Base-by-base conservation (phyloP, 495 filamentous ascomycete genomes). In the Neurospora pannonica region DNA sequence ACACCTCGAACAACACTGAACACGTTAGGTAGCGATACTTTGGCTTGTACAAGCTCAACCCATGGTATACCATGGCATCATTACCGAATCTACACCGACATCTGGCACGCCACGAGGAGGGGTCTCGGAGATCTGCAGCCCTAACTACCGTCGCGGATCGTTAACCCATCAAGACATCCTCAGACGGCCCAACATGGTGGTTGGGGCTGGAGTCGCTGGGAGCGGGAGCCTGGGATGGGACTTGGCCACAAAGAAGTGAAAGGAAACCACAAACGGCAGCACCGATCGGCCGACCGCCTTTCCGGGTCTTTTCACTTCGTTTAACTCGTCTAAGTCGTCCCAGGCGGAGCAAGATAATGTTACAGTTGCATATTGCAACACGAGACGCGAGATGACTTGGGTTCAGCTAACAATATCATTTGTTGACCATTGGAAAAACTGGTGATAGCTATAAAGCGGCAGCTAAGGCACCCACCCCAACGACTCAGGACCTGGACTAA, bases 81-180 rank as follows among this genome's bases (percentile, higher is more conserved):
- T 34, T 67, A 34, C 28, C 54, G 54, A 72, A 75, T 34, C 21
- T 72, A 73, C 74, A 74, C 74, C 72, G 74, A 71, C 71, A 71
- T 72, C 76, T 76, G 75, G 62, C 75, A 60, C 74, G 38, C 40
- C 72, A 76, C 70, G 43, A 54, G 42, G 67, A 71, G 71, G 54
- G 54, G 54, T 67, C 28, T 67, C 54, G 60, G 31, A 60, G 72
- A 76, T 76, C 74, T 74, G 69, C 77, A 76, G 37, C 54, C 54
- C 70, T 39, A 54, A 31, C 28, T 67, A 31, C 21, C 54, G 54
- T 34, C 54, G 54, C 13, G 28, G 54, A 67, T 67, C 54, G 28
- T 67, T 28, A 60, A 60, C 48, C n/a, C 21, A 60, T 60, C 21
- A 28, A 60, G 48, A 60, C 48, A 60, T 28, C 3, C 2, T 15